Conservation (phyloP, 257 asterid species). For the Thymus mandschuricus region DNA sequence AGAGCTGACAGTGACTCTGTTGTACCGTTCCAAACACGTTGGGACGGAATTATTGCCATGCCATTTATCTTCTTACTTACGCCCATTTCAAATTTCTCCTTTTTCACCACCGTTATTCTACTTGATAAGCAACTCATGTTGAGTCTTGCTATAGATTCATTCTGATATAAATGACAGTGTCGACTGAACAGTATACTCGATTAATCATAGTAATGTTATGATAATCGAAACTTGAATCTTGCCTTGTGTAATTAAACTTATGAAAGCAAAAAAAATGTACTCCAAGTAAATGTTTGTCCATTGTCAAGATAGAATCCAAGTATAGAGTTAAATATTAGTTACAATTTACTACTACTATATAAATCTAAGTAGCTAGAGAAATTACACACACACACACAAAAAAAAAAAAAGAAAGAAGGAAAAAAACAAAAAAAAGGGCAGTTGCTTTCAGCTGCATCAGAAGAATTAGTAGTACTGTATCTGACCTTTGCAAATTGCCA, state of each 20-base stretch:
- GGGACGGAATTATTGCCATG: conserved; percentile 40
- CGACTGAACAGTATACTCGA: too few relatives aligned
- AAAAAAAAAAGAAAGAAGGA: not conserved
- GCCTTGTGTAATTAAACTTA: too few relatives aligned
- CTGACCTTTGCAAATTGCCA: conserved; percentile 25
- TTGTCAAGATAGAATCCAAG: not conserved
- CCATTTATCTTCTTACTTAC: too few relatives aligned
- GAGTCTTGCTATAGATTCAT: too few relatives aligned
- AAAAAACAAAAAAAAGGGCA: not conserved
- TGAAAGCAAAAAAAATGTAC: too few relatives aligned
- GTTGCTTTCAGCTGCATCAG: conserved; percentile 14
- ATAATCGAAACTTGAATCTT: too few relatives aligned
- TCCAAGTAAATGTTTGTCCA: not conserved
- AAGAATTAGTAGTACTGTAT: conserved; percentile 10
- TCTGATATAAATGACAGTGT: too few relatives aligned
- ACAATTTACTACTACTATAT: not conserved
- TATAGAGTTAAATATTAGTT: not conserved
- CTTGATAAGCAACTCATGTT: too few relatives aligned
- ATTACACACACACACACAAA: too few relatives aligned
- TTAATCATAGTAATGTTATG: too few relatives aligned
- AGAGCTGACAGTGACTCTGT: conserved; percentile 21
- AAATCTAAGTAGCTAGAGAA: too few relatives aligned
- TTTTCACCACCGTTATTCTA: too few relatives aligned
- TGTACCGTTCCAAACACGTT: conserved; percentile 38
- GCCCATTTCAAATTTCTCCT: conserved; percentile 20